Conservation (phyloP, 75 land plant species). For the Pinus taeda region DNA sequence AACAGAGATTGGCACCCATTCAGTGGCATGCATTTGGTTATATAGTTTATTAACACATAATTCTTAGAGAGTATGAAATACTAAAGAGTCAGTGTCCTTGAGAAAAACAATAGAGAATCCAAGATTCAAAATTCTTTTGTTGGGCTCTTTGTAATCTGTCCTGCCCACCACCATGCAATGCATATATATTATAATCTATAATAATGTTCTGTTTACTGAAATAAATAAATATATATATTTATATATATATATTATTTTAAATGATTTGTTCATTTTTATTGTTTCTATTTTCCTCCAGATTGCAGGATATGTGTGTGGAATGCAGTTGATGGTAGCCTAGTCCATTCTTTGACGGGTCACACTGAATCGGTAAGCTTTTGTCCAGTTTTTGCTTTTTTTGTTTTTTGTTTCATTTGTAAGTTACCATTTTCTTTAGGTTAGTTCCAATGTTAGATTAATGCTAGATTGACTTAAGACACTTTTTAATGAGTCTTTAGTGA, state of each 20-base stretch:
- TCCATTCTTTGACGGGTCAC: conserved; percentile 94
- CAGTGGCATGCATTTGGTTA: too few relatives aligned
- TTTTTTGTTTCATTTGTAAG: background rate
- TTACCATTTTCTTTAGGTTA: background rate
- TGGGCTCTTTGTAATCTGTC: background rate
- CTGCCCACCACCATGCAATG: background rate
- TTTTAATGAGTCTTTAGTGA: too few relatives aligned
- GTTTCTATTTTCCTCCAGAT: conserved; percentile 47
- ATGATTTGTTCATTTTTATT: background rate
- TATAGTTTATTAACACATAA: background rate
- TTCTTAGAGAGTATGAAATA: background rate
- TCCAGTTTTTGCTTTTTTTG: background rate
- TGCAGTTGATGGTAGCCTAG: conserved; percentile 96
- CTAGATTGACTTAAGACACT: too few relatives aligned
- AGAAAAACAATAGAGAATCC: background rate
- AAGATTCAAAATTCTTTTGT: background rate
- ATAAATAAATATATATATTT: too few relatives aligned
- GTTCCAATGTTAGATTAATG: too few relatives aligned
- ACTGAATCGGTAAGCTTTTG: conserved; percentile 71
- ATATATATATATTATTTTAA: too few relatives aligned
- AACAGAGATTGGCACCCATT: too few relatives aligned
- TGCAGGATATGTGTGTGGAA: conserved; percentile 99
- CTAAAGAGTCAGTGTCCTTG: background rate
- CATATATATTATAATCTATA: background rate
- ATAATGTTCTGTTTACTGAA: background rate